Evolutionary conservation across 129 eudicot species (phyloP), one percentile per base, ranked within the genome.

Genomic region (Chrysanthemum makinoi): DNA sequence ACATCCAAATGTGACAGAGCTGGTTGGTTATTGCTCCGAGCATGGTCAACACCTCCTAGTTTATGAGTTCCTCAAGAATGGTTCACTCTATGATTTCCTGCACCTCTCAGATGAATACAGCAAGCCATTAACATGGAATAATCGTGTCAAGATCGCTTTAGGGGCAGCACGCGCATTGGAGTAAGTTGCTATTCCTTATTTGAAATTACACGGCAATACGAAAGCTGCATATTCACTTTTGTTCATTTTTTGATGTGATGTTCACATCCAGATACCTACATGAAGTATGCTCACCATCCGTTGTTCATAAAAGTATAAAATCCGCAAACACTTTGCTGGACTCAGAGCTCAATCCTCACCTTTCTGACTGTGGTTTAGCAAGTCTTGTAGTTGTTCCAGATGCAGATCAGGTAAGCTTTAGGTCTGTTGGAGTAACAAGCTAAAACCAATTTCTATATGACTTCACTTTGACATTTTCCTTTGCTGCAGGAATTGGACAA

Each of bases 251-350:
- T 20, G 17, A 2, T 8, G 1, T 10, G 14, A 61, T 20, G n/a
- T 19, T 56, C 17, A 61, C 26, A 65, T 74, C 24, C 86, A 95
- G 99, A 85, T 95, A 95, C 68, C 83, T 95, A 39, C 99, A 95
- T 57, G 99, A 95, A 95, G 95, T 85, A 72, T 90, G 99, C 84
- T 90, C 96, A n/a, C 99, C 99, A 3, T 95, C 97, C 9, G 87
- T 95, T 50, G 83, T 90, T 62, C 99, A 95, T 77, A 88, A 84
- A 62, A 95, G 83, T 48, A 79, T 95, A 72, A 95, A 95, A 76
- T 90, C 99, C 1, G 85, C 90, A 44, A 95, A 95, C 68, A 88
- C 90, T 79, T 80, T 95, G 75, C 86, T 95, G 56, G 99, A 95
- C 72, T 80, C 72, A 16, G 97, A 95, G 85, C 88, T 95, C 60